Conservation (phyloP, 2,329 filamentous ascomycete genomes). For the Sporothrix humicola region DNA sequence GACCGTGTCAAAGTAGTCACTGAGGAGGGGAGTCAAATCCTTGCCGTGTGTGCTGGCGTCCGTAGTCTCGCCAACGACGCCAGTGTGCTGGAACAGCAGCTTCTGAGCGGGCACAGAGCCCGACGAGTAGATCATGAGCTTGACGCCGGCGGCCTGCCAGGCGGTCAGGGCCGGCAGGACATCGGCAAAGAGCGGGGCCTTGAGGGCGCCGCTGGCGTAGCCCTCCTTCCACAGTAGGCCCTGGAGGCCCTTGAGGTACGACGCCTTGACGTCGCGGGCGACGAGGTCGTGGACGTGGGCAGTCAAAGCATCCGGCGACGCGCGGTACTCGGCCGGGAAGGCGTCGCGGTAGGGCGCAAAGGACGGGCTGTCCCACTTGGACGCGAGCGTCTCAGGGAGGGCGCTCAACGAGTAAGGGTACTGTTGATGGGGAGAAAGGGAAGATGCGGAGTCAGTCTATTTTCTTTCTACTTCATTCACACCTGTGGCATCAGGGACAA, state of each 20-base stretch:
- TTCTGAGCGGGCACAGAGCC: constrained; percentile 82
- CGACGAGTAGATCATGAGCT: constrained; percentile 79
- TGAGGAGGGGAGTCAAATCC: constrained; percentile 64
- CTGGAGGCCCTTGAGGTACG: constrained; percentile 80
- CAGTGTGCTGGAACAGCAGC: constrained; percentile 73
- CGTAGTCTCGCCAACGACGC: constrained; percentile 45
- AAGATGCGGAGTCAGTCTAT: constrained; percentile 14
- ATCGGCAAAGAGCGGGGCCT: constrained; percentile 75
- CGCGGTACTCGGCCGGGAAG: constrained; percentile 69
- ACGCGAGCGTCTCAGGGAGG: constrained; percentile 66
- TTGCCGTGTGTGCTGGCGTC: constrained; percentile 45
- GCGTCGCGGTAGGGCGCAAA: constrained; percentile 73
- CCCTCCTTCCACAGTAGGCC: constrained; percentile 79
- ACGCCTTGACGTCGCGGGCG: constrained; percentile 72
- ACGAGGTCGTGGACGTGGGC: constrained; percentile 74
- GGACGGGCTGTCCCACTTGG: constrained; percentile 68
- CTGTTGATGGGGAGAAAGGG: constrained; percentile 50
- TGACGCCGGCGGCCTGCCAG: constrained; percentile 63
- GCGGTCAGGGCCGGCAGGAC: constrained; percentile 66
- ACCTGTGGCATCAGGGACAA: not conserved
- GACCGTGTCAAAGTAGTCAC: constrained; percentile 77
- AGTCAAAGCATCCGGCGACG: constrained; percentile 63
- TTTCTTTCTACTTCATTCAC: not conserved
- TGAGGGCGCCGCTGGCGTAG: constrained; percentile 71
- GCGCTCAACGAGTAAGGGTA: constrained; percentile 77